phyloP scores from a whole-genome alignment of 2,329 filamentous ascomycete species.

The Penicillium sp. region DNA sequence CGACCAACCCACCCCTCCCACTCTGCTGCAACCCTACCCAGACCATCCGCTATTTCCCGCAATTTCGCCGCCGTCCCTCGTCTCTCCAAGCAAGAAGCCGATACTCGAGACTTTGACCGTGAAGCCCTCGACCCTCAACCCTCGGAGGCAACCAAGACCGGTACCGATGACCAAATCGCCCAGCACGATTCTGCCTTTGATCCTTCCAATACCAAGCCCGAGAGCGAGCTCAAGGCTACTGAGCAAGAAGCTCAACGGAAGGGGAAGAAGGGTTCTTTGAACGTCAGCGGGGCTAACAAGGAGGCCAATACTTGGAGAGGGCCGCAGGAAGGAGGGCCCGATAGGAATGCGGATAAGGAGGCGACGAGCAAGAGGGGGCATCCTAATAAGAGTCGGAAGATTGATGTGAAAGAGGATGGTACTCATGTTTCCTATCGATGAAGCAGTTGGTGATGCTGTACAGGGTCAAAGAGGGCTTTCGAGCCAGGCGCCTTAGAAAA shows the following conservation, averaged over 20 bases:
- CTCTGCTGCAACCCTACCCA: background rate
- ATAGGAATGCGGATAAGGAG: conserved; percentile 39
- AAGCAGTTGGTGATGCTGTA: background rate
- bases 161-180: conserved; percentile 62
- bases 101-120: conserved; percentile 46
- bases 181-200: conserved; percentile 68
- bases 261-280: conserved; percentile 50
- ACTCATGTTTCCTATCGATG: conserved; percentile 25
- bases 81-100: conserved; percentile 10
- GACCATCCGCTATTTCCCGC: background rate
- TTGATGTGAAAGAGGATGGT: conserved; percentile 28
- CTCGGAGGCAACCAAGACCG: conserved; percentile 69
- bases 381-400: conserved; percentile 37
- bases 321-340: conserved; percentile 46
- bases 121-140: conserved; percentile 65
- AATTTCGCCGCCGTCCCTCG: conserved; percentile 12
- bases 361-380: conserved; percentile 42
- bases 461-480: background rate
- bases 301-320: conserved; percentile 56
- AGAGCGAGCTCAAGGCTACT: conserved; percentile 50
- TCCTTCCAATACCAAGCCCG: conserved; percentile 66
- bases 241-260: conserved; percentile 42
- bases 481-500: background rate
- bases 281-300: conserved; percentile 63
- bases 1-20: conserved; percentile 5